A percentile compares a stretch with the other conserved stretches of the same genome.
These are phyloP conservation scores for Babesia bigemina DNA, from an alignment of 169 alveolate species.

Conservation along the genomic window DNA sequence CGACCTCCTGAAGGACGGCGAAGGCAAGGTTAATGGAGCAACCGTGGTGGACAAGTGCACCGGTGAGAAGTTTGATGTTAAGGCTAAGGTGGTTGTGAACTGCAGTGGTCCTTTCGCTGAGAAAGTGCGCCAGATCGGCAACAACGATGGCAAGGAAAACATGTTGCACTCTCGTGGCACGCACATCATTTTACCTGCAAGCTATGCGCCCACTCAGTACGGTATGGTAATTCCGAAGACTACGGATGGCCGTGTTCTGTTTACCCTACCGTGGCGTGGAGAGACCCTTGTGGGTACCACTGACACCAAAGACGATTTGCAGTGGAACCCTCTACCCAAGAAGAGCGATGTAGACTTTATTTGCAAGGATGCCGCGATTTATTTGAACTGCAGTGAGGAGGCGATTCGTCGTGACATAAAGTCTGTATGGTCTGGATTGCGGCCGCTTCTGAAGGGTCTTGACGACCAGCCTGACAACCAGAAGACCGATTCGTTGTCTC, in stretches of 20 bases:
- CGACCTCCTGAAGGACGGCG: conserved; percentile 74
- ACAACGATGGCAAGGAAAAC: conserved; percentile 57
- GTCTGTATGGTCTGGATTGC: conserved; percentile 51
- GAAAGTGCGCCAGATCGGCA: conserved; percentile 71
- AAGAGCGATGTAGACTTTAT: conserved; percentile 83
- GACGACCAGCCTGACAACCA: conserved; percentile 48
- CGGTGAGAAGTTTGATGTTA: conserved; percentile 80
- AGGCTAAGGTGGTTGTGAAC: conserved; percentile 87
- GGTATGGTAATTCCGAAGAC: conserved; percentile 91
- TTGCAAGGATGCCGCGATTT: conserved; percentile 76
- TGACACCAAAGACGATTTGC: conserved; percentile 80
- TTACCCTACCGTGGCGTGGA: conserved; percentile 86
- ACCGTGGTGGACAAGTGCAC: conserved; percentile 78
- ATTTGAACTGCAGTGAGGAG: conserved; percentile 67
- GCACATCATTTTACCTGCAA: conserved; percentile 83
- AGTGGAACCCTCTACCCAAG: conserved; percentile 73
- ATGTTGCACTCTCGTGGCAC: conserved; percentile 75
- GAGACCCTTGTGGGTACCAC: conserved; percentile 89
- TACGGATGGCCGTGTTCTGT: conserved; percentile 91
- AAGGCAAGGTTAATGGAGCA: conserved; percentile 85
- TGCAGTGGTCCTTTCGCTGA: conserved; percentile 89
- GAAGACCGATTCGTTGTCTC: conserved; percentile 82
- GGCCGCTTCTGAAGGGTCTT: conserved; percentile 45
- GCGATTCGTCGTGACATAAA: conserved; percentile 66
- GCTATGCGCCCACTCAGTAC: conserved; percentile 77